Evolutionary conservation across 345 rosid genomes (phyloP).

Genomic region (Nephelium lappaceum): DNA sequence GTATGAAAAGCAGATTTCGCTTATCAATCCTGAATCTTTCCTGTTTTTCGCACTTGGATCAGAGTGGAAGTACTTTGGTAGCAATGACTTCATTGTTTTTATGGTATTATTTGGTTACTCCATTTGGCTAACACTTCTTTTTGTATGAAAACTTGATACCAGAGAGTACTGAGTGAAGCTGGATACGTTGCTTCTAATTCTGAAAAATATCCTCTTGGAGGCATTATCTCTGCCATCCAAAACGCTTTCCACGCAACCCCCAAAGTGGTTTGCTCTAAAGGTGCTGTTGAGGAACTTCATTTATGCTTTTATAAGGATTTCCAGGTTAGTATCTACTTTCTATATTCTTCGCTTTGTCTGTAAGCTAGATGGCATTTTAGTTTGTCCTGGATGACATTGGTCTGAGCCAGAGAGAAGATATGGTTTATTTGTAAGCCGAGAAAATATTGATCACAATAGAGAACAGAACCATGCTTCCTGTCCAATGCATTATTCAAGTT

Average conservation of each 20-base stretch:
- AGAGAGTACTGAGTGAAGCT: constrained; percentile 80
- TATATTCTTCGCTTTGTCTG: not conserved
- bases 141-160: constrained; percentile 20
- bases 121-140: constrained; percentile 19
- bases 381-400: not conserved
- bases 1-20: constrained; percentile 31
- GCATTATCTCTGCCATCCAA: constrained; percentile 82
- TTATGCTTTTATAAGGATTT: constrained; percentile 90
- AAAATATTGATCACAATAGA: not conserved
- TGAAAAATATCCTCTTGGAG: constrained; percentile 90
- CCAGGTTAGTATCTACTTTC: constrained; percentile 50
- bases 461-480: not conserved
- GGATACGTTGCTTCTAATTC: constrained; percentile 90
- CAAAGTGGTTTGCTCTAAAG: constrained; percentile 61
- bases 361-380: not conserved
- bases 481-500: not conserved
- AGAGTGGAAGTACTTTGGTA: not conserved
- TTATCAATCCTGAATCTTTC: not conserved
- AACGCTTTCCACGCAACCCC: constrained; percentile 85
- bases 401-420: constrained; percentile 7
- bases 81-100: not conserved
- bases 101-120: constrained; percentile 8
- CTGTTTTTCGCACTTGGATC: constrained; percentile 6
- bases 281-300: constrained; percentile 68
- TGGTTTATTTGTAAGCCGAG: not conserved